Conservation (phyloP, 2,329 filamentous ascomycete genomes). For the Westerdykella ornata region DNA sequence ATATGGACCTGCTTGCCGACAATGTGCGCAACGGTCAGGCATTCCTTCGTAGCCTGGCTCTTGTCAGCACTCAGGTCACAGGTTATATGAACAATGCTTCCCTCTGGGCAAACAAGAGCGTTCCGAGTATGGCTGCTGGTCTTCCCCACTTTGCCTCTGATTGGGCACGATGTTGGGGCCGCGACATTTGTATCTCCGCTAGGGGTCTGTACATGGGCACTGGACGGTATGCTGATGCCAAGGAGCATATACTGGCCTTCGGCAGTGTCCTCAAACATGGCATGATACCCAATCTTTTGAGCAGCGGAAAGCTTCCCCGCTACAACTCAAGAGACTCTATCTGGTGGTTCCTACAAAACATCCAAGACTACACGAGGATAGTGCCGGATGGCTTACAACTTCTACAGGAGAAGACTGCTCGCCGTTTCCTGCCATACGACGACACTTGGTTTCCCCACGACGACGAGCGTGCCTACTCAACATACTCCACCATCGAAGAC, state of each 20-base stretch:
- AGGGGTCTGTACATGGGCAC: conserved; percentile 88
- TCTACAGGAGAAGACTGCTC: conserved; percentile 67
- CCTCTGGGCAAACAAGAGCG: conserved; percentile 74
- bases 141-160: conserved; percentile 88
- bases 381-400: conserved; percentile 69
- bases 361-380: conserved; percentile 84
- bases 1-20: conserved; percentile 69
- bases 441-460: conserved; percentile 86
- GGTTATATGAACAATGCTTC: conserved; percentile 86
- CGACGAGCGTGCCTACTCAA: conserved; percentile 78
- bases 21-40: conserved; percentile 75
- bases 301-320: conserved; percentile 74
- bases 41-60: conserved; percentile 79
- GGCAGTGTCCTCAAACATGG: conserved; percentile 95
- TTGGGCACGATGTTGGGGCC: conserved; percentile 96
- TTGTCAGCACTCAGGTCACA: conserved; percentile 88
- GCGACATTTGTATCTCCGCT: conserved; percentile 93
- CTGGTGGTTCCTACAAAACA: conserved; percentile 96
- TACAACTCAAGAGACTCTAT: conserved; percentile 96
- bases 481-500: conserved; percentile 75
- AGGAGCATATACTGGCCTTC: conserved; percentile 90
- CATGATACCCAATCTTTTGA: conserved; percentile 92
- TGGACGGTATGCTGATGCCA: conserved; percentile 79
- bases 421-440: conserved; percentile 89
- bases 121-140: conserved; percentile 84